Base-by-base conservation (phyloP, 345 rosid genomes). In the Triadica sebifera region DNA sequence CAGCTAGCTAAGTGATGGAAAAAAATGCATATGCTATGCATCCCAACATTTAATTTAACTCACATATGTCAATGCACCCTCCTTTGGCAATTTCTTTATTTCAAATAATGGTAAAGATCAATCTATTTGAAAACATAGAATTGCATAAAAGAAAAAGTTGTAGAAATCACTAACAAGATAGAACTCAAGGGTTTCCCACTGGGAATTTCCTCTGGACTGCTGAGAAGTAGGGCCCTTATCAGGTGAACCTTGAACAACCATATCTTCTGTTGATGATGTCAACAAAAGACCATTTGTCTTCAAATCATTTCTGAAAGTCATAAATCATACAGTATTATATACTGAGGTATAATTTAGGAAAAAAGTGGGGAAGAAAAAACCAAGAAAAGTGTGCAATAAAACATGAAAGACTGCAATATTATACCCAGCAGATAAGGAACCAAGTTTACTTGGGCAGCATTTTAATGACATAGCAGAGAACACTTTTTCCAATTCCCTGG, bases 131-230 rank as follows among this genome's bases (percentile, higher is more conserved):
- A 4, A 69, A 70, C 13, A 9, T 13, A 39, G n/a, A 60, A 43
- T 7, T 47, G 51, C 70, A 12, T 12, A 72, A 77, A 71, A 15
- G 43, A 53, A 72, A 66, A 53, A 39, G 77, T 71, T 66, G 79
- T 47, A 72, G 73, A 85, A 81, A 78, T 74, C 80, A 91, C 90
- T 56, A 51, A 95, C 99, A 84, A 95, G 88, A 88, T 93, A 95
- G 79, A 79, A 86, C 81, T 93, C 98, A 50, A 95, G 97, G 79
- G 84, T 87, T 82, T 90, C 98, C 99, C 99, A 93, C 56, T 84
- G 89, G 85, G 78, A 78, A 75, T 81, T 85, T 71, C 86, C 82
- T 75, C 74, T 86, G 63, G 82, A 59, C 69, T 88, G 84, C 19
- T 81, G 87, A 84, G 65, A 59, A 45, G 80, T 58, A 74, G 65